Percentiles rank a stretch among this genome's conserved stretches.
phyloP scores from a whole-genome alignment of 805 yeast genomes.

The Henningerozyma blattae region DNA sequence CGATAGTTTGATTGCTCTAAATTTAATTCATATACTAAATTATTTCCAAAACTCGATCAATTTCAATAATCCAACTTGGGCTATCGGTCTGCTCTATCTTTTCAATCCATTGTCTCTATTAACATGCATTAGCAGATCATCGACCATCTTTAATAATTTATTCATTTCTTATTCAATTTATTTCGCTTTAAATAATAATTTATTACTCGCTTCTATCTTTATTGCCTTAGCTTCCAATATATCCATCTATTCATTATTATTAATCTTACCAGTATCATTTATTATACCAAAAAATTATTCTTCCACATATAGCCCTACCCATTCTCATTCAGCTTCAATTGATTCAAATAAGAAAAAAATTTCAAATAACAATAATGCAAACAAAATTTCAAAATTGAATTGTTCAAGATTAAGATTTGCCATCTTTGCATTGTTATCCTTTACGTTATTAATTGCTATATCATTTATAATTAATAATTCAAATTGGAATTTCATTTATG shows the following conservation, averaged over 20 bases:
- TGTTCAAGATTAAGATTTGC: too few species aligned
- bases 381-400: too few species aligned
- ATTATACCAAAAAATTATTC: too few species aligned
- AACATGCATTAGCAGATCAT: constrained; percentile 57
- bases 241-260: constrained; percentile 47
- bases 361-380: too few species aligned
- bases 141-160: constrained; percentile 49
- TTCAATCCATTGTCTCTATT: constrained; percentile 73
- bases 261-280: constrained; percentile 38
- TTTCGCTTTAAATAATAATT: constrained; percentile 31
- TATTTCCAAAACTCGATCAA: constrained; percentile 8
- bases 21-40: constrained; percentile 38
- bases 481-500: constrained; percentile 33
- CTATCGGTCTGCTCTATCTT: constrained; percentile 52
- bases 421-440: background rate
- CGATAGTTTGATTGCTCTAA: constrained; percentile 48
- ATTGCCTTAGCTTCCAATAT: constrained; percentile 57
- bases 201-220: constrained; percentile 30
- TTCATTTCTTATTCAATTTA: constrained; percentile 36
- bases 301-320: too few species aligned
- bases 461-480: constrained; percentile 32
- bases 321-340: too few species aligned
- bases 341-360: background rate
- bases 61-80: constrained; percentile 13
- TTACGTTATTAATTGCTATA: constrained; percentile 17